These are phyloP conservation scores for Diaporthe longicolla DNA, from an alignment of 2,329 filamentous ascomycete genomes.

Conservation along the genomic window DNA sequence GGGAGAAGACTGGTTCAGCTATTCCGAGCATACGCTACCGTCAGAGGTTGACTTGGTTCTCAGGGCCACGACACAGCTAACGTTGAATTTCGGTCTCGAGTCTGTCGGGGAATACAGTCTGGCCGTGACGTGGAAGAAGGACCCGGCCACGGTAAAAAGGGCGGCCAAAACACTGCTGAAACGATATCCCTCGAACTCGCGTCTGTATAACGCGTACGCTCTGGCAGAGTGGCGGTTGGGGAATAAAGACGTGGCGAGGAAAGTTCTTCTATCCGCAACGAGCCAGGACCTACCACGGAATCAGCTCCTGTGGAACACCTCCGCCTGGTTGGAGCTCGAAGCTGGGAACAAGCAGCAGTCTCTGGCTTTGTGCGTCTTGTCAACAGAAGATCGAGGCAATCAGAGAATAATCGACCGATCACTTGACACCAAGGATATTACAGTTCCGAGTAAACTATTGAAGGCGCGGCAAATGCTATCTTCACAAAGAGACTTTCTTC, in stretches of 20 bases:
- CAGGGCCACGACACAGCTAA: slow-evolving; percentile 71
- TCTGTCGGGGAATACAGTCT: slow-evolving; percentile 78
- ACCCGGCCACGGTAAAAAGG: slow-evolving; percentile 73
- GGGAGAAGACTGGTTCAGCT: slow-evolving; percentile 60
- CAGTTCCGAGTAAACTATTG: slow-evolving; percentile 57
- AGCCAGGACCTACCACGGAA: slow-evolving; percentile 60
- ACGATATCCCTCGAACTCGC: slow-evolving; percentile 71
- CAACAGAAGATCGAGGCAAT: slow-evolving; percentile 48
- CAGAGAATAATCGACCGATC: background rate
- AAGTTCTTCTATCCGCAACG: slow-evolving; percentile 77
- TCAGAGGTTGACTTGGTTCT: slow-evolving; percentile 63
- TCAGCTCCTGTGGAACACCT: slow-evolving; percentile 69
- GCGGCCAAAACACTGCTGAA: slow-evolving; percentile 82
- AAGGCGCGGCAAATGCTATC: slow-evolving; percentile 68
- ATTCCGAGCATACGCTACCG: slow-evolving; percentile 52
- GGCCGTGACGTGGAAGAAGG: slow-evolving; percentile 73
- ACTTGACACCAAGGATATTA: slow-evolving; percentile 41
- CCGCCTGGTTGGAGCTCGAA: slow-evolving; percentile 77
- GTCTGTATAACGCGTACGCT: slow-evolving; percentile 85
- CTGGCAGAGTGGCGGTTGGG: slow-evolving; percentile 75
- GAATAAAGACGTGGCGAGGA: slow-evolving; percentile 70
- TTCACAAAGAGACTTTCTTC: slow-evolving; percentile 67
- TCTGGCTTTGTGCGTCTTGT: slow-evolving; percentile 57
- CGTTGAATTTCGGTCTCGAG: slow-evolving; percentile 60
- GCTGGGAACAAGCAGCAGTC: slow-evolving; percentile 53